Percentiles rank a stretch among this genome's conserved stretches.
These are phyloP conservation scores for Jatropha podagrica DNA, from an alignment of 441 rosid genomes.

Conservation along the genomic window DNA sequence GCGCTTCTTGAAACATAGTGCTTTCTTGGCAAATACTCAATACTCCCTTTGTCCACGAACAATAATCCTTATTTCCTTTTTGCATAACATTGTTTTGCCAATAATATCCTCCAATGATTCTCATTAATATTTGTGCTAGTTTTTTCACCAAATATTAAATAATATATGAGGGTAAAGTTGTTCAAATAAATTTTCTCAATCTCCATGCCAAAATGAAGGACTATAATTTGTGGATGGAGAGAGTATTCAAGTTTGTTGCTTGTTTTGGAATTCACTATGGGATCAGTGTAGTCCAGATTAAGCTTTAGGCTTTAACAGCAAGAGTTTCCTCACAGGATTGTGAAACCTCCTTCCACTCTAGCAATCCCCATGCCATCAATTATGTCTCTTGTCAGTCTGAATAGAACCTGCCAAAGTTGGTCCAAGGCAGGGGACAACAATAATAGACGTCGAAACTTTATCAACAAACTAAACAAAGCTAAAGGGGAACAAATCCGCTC, in stretches of 20 bases:
- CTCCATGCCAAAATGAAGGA: too few species aligned
- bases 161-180: too few species aligned
- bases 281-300: neutral
- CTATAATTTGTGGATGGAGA: too few species aligned
- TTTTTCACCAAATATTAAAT: too few species aligned
- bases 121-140: too few species aligned
- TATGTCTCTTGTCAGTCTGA: conserved; percentile 92
- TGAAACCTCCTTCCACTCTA: conserved; percentile 96
- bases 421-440: conserved; percentile 5
- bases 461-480: neutral
- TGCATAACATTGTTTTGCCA: too few species aligned
- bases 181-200: too few species aligned
- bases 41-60: too few species aligned
- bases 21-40: neutral
- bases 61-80: too few species aligned
- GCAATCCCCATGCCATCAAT: conserved; percentile 98
- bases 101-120: too few species aligned
- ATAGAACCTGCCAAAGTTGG: conserved; percentile 68
- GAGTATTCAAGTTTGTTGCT: neutral
- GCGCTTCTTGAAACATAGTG: neutral
- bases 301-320: conserved; percentile 38
- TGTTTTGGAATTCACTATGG: neutral
- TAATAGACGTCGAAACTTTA: conserved; percentile 2
- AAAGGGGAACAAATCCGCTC: conserved; percentile 59
- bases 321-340: conserved; percentile 97